Conservation (phyloP, 345 rosid species). For the Populus tremula region DNA sequence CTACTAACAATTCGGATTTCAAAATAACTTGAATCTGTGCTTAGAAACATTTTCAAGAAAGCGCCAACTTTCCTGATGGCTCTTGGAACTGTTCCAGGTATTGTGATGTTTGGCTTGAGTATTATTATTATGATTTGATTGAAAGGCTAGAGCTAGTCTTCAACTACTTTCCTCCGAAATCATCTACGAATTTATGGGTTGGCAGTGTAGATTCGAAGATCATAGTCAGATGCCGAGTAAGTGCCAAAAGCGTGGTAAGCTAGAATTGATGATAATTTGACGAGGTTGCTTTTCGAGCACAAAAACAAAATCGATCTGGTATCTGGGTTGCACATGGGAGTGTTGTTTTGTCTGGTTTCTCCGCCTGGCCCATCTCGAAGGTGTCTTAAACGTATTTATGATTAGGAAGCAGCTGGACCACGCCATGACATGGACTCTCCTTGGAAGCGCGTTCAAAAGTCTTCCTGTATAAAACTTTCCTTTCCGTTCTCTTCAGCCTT, state of each 20-base stretch:
- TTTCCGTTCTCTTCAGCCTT: not conserved
- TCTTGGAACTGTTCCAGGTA: no score
- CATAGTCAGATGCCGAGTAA: not conserved
- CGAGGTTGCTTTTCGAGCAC: not conserved
- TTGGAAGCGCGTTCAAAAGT: not conserved
- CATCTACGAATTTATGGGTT: not conserved
- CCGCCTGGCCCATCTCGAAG: constrained; percentile 7
- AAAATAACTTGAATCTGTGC: no score
- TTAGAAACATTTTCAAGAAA: no score
- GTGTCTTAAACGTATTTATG: constrained; percentile 14
- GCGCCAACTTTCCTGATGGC: no score
- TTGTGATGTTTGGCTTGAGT: no score
- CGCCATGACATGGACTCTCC: constrained; percentile 7
- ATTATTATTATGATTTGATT: no score
- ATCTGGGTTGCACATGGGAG: constrained; percentile 28
- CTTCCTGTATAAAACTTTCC: no score
- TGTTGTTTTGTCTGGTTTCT: constrained; percentile 5
- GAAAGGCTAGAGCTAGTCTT: no score
- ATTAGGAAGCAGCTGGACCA: constrained; percentile 35
- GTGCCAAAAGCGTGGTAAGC: not conserved
- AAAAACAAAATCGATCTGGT: not conserved
- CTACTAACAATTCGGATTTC: no score
- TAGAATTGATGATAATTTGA: not conserved
- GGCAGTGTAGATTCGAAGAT: not conserved
- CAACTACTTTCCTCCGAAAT: not conserved